These are phyloP conservation scores for Cytospora chrysosperma DNA, from an alignment of 2,329 filamentous ascomycete genomes.

Conservation along the genomic window DNA sequence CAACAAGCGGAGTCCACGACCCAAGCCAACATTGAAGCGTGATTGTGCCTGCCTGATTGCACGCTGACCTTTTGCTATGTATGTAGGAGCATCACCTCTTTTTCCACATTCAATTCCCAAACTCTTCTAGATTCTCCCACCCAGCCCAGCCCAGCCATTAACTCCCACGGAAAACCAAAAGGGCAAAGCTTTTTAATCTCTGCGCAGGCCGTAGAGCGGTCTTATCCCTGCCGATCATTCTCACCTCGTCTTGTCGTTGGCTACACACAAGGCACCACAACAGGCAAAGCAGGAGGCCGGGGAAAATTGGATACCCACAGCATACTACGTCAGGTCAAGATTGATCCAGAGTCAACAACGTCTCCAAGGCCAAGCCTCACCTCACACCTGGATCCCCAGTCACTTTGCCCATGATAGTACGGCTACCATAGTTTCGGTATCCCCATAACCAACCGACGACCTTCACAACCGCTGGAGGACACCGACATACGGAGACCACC, in stretches of 20 bases:
- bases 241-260: neutral
- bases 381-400: neutral
- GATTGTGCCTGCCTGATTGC: neutral
- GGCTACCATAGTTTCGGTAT: neutral
- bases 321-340: neutral
- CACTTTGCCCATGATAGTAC: neutral
- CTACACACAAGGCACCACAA: neutral
- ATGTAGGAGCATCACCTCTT: neutral
- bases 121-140: neutral
- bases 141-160: neutral
- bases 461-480: neutral
- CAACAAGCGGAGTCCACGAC: neutral
- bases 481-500: neutral
- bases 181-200: neutral
- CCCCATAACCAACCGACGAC: neutral
- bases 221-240: neutral
- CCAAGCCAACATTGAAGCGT: neutral
- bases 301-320: neutral
- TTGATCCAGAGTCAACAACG: neutral
- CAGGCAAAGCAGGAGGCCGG: neutral
- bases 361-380: neutral
- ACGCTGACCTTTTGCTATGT: no score
- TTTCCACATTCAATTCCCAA: neutral
- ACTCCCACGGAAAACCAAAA: neutral
- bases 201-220: neutral